Percentiles rank a stretch among this genome's conserved stretches.
Evolutionary conservation across 148 eudicot genomes (phyloP).

Genomic region (Suaeda aralocaspica): DNA sequence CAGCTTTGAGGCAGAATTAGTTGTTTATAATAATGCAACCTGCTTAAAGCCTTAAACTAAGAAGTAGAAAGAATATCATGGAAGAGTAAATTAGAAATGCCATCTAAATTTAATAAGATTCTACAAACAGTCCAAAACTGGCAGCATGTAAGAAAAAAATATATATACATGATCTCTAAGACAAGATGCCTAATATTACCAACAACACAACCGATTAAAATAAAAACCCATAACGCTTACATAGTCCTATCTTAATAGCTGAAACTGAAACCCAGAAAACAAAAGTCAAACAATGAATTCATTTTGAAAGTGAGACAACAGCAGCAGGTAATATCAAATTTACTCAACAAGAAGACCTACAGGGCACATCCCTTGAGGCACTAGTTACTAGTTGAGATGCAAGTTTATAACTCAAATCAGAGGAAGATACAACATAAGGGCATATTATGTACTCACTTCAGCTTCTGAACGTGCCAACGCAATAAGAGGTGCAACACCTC

Average conservation of each 20-base stretch:
- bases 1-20: neutral
- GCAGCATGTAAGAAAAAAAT: neutral
- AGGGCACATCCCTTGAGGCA: neutral
- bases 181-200: neutral
- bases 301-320: neutral
- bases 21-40: neutral
- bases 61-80: neutral
- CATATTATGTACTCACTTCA: constrained; percentile 52
- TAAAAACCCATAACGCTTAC: too few relatives aligned
- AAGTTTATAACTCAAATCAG: neutral
- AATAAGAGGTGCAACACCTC: constrained; percentile 91
- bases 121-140: neutral
- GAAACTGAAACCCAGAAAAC: neutral
- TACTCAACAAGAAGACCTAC: neutral
- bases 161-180: neutral
- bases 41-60: neutral
- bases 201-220: neutral
- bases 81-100: neutral
- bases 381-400: neutral
- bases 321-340: neutral
- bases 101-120: neutral
- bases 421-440: constrained; percentile 9
- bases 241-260: too few relatives aligned
- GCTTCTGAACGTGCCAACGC: constrained; percentile 69
- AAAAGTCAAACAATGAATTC: neutral